Evolutionary conservation across 352 stramenopile genomes (phyloP).

Genomic region (Phytophthora aleatoria): DNA sequence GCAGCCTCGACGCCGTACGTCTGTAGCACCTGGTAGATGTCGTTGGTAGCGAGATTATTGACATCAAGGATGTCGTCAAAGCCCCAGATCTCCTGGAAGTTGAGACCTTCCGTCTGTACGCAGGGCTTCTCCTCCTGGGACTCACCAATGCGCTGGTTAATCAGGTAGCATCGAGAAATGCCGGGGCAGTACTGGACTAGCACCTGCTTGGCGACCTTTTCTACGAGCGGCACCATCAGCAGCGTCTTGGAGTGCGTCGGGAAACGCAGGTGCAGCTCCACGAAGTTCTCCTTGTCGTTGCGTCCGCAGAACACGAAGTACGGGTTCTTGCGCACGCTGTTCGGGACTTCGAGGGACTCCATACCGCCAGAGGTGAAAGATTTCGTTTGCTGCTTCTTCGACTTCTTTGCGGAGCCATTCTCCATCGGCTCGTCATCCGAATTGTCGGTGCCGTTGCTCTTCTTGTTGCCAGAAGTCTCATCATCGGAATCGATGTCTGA

Average conservation of each 20-base stretch:
- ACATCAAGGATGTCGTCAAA: constrained; percentile 94
- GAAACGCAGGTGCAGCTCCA: constrained; percentile 88
- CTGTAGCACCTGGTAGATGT: constrained; percentile 97
- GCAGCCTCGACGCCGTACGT: constrained; percentile 99
- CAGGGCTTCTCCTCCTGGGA: constrained; percentile 83
- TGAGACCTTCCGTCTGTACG: constrained; percentile 96
- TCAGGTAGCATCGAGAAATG: constrained; percentile 90
- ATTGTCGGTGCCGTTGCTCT: constrained; percentile 20
- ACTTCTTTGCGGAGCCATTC: constrained; percentile 34
- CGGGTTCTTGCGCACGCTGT: constrained; percentile 84
- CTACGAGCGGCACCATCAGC: constrained; percentile 89
- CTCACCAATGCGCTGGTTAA: constrained; percentile 86
- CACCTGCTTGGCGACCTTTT: constrained; percentile 86
- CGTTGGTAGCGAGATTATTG: constrained; percentile 96
- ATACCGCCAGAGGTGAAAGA: constrained; percentile 58
- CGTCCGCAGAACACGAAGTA: constrained; percentile 86
- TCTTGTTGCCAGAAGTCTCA: constrained; percentile 45
- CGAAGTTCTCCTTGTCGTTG: constrained; percentile 81
- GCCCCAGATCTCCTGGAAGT: constrained; percentile 98
- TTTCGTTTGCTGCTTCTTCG: constrained; percentile 43
- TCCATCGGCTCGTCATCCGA: constrained; percentile 53
- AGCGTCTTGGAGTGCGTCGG: constrained; percentile 89
- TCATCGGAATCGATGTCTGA: constrained; percentile 67
- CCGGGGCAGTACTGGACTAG: constrained; percentile 87
- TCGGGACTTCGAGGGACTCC: constrained; percentile 74